A percentile compares a stretch with the other conserved stretches of the same genome.
phyloP scores from a whole-genome alignment of 805 yeast species.

The Komagataella kurtzmanii region DNA sequence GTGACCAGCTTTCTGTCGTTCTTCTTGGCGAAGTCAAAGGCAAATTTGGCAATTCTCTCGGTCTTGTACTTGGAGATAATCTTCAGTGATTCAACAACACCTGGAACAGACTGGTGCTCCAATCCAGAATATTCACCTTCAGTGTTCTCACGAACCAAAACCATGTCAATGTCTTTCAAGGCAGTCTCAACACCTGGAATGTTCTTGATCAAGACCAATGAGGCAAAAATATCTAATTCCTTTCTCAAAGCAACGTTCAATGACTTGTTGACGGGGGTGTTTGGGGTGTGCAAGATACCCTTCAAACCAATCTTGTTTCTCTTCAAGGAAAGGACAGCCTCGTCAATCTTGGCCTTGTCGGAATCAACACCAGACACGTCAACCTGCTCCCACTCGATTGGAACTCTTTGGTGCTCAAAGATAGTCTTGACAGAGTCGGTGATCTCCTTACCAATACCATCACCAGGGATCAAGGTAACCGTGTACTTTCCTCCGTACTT shows the following conservation, averaged over 20 bases:
- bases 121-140: constrained; percentile 99
- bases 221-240: constrained; percentile 91
- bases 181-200: constrained; percentile 90
- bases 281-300: constrained; percentile 90
- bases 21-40: constrained; percentile 88
- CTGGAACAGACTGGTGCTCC: constrained; percentile 95
- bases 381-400: constrained; percentile 86
- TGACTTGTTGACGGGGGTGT: constrained; percentile 65
- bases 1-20: constrained; percentile 88
- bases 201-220: constrained; percentile 85
- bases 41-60: constrained; percentile 95
- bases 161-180: constrained; percentile 80
- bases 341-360: constrained; percentile 41
- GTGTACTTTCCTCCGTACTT: constrained; percentile 91
- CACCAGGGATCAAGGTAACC: constrained; percentile 94
- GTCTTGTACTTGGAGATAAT: constrained; percentile 90
- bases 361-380: constrained; percentile 48
- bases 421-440: constrained; percentile 87
- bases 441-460: constrained; percentile 94
- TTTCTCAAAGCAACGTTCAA: constrained; percentile 94
- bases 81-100: constrained; percentile 94
- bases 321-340: constrained; percentile 82
- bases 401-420: constrained; percentile 77
- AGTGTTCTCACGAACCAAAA: constrained; percentile 95
- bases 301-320: constrained; percentile 95